Percentiles rank a stretch among this genome's conserved stretches.
phyloP scores from a whole-genome alignment of 306 rosid species.

The Vicia villosa region DNA sequence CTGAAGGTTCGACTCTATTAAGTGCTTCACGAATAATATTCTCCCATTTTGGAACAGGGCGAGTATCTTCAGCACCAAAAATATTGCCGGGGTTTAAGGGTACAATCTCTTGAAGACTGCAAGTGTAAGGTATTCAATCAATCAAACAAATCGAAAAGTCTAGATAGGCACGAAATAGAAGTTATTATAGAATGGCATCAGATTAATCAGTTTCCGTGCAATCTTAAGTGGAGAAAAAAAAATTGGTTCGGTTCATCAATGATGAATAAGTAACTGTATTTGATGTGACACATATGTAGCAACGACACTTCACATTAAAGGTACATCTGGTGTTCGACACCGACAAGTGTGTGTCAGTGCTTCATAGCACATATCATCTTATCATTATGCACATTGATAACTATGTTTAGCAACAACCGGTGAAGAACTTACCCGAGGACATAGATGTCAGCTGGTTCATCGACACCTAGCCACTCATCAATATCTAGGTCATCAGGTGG shows the following conservation, averaged over 20 bases:
- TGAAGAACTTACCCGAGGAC: conserved; percentile 76
- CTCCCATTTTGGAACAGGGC: conserved; percentile 91
- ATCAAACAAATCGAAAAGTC: conserved; percentile 36
- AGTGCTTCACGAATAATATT: conserved; percentile 79
- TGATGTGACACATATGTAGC: conserved; percentile 14
- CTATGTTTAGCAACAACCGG: conserved; percentile 13
- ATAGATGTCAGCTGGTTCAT: conserved; percentile 92
- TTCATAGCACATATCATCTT: conserved; percentile 22
- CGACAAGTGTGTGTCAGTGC: neutral
- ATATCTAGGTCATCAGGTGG: conserved; percentile 93
- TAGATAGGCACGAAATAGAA: conserved; percentile 28
- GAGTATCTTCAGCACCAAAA: conserved; percentile 91
- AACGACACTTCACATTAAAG: neutral
- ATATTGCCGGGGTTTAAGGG: conserved; percentile 91
- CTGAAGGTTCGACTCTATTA: conserved; percentile 57
- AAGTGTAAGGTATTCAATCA: conserved; percentile 27
- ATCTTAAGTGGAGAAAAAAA: neutral
- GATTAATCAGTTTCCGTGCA: neutral
- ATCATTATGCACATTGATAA: conserved; percentile 18
- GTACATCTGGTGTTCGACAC: neutral
- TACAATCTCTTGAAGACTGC: conserved; percentile 98
- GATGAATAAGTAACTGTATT: conserved; percentile 1
- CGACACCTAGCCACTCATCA: conserved; percentile 80
- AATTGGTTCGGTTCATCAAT: neutral
- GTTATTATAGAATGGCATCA: conserved; percentile 15